Evolutionary conservation across 495 filamentous ascomycete genomes (phyloP).

Genomic region (Aspergillus haitiensis): DNA sequence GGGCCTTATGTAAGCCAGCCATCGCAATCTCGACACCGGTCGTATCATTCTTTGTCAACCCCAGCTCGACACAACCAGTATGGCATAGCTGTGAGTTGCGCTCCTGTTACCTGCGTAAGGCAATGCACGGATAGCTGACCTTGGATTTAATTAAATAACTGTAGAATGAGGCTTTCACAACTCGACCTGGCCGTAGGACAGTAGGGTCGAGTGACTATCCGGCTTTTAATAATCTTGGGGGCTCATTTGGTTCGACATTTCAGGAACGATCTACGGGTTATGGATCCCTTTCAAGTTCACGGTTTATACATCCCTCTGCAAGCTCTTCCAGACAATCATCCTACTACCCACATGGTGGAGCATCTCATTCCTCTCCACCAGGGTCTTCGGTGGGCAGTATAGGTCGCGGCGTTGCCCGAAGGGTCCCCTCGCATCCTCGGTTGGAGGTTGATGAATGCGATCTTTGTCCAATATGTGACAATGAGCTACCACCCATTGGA

Average conservation of each 20-base stretch:
- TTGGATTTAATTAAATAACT: neutral
- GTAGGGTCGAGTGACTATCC: conserved; percentile 29
- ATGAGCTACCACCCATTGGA: conserved; percentile 65
- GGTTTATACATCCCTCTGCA: neutral
- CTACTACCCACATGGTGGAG: conserved; percentile 8
- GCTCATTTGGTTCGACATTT: conserved; percentile 14
- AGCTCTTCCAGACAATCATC: conserved; percentile 26
- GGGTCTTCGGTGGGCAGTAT: conserved; percentile 8
- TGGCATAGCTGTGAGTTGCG: conserved; percentile 16
- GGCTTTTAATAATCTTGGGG: conserved; percentile 19
- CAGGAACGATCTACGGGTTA: conserved; percentile 33
- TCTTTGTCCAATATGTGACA: conserved; percentile 86
- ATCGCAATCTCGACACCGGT: conserved; percentile 22
- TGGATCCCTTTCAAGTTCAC: conserved; percentile 20
- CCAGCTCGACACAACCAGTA: conserved; percentile 7
- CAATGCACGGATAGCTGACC: conserved; percentile 4
- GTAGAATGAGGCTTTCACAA: conserved; percentile 20
- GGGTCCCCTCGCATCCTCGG: conserved; percentile 29
- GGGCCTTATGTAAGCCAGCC: conserved; percentile 13
- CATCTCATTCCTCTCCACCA: conserved; percentile 5
- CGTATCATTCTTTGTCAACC: conserved; percentile 27
- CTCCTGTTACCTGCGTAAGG: neutral
- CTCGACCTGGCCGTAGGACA: conserved; percentile 25
- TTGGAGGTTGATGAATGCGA: conserved; percentile 70
- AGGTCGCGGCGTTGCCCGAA: conserved; percentile 22